Percentiles rank a stretch among this genome's conserved stretches.
These are phyloP conservation scores for Kentomonas sorsogonicus DNA, from an alignment of 208 protist species.

Conservation along the genomic window DNA sequence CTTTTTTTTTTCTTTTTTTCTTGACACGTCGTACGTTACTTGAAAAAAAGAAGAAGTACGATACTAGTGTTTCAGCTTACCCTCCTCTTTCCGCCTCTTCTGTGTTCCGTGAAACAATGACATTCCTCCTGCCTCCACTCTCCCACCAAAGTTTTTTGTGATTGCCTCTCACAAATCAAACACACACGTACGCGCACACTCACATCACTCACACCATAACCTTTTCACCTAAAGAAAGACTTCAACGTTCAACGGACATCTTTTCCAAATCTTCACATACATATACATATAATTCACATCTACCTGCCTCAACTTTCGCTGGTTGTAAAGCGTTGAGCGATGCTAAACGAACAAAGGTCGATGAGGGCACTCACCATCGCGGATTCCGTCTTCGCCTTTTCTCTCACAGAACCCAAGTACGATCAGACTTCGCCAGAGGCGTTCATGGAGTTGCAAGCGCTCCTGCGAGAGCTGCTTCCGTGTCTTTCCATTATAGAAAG, in stretches of 20 bases:
- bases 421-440: not conserved
- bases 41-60: too few relatives aligned
- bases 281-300: not conserved
- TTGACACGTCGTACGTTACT: too few relatives aligned
- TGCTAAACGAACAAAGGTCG: constrained; percentile 10
- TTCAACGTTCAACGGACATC: not conserved
- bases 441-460: constrained; percentile 7
- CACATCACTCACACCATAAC: not conserved
- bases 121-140: constrained; percentile 8
- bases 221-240: not conserved
- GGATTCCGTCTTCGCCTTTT: constrained; percentile 1
- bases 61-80: not conserved
- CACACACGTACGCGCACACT: not conserved
- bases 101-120: not conserved
- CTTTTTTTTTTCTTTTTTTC: too few relatives aligned
- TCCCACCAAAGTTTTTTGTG: not conserved
- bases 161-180: not conserved
- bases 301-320: not conserved
- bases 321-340: not conserved
- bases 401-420: constrained; percentile 10
- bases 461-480: constrained; percentile 21
- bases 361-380: not conserved
- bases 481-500: constrained; percentile 32
- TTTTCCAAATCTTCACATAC: not conserved
- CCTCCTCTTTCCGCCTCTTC: not conserved